A percentile compares a stretch with the other conserved stretches of the same genome.
Evolutionary conservation across 176 grass and related monocot species (phyloP).

Genomic region (Juncus inflexus): DNA sequence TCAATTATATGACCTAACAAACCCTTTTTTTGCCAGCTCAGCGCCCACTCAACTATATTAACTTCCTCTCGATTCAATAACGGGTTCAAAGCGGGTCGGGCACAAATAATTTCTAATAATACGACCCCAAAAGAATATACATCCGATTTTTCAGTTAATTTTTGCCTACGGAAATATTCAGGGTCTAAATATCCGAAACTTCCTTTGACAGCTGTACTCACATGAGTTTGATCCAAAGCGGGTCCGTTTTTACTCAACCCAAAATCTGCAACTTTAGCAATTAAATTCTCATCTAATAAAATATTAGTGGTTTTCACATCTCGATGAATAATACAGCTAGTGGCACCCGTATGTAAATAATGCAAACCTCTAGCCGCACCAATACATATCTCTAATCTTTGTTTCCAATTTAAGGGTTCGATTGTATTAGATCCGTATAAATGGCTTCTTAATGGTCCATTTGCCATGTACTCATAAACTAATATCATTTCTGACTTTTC

Average conservation of each 20-base stretch:
- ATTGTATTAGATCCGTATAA: slow-evolving; percentile 56
- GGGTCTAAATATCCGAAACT: slow-evolving; percentile 93
- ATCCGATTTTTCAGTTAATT: slow-evolving; percentile 93
- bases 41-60: slow-evolving; percentile 84
- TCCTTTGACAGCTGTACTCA: slow-evolving; percentile 90
- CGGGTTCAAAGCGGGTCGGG: slow-evolving; percentile 73
- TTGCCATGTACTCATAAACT: slow-evolving; percentile 96
- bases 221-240: slow-evolving; percentile 82
- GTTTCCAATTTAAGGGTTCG: slow-evolving; percentile 69
- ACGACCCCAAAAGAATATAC: slow-evolving; percentile 95
- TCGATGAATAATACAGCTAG: slow-evolving; percentile 86
- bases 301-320: slow-evolving; percentile 98
- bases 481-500: slow-evolving; percentile 89
- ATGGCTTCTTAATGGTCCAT: slow-evolving; percentile 84
- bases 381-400: slow-evolving; percentile 88
- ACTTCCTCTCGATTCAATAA: slow-evolving; percentile 81
- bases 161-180: slow-evolving; percentile 90
- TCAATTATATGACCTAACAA: slow-evolving; percentile 65
- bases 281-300: slow-evolving; percentile 78
- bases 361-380: slow-evolving; percentile 91
- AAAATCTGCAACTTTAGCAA: slow-evolving; percentile 94
- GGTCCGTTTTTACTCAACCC: slow-evolving; percentile 93
- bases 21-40: slow-evolving; percentile 84
- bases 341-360: slow-evolving; percentile 91
- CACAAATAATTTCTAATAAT: slow-evolving; percentile 77